Percentiles rank a stretch among this genome's conserved stretches.
phyloP scores from a whole-genome alignment of 352 stramenopile genomes.

The Lagenidium giganteum region DNA sequence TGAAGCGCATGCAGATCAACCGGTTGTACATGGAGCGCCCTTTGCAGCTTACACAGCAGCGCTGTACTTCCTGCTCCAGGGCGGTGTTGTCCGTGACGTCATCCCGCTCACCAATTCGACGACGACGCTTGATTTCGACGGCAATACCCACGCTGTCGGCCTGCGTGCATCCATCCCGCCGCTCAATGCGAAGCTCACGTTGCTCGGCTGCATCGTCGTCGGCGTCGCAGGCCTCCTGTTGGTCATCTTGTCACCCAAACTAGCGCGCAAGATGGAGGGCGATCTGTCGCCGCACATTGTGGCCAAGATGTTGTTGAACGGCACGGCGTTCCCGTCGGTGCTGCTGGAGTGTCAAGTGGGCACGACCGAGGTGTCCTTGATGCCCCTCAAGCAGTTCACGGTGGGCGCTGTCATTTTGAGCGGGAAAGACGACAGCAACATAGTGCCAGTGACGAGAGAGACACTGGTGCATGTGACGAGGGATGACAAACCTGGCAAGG shows the following conservation, averaged over 20 bases:
- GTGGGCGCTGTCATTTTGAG: no score
- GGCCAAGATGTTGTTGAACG: conserved; percentile 4
- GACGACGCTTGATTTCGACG: not conserved
- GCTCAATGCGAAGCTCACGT: conserved; percentile 2
- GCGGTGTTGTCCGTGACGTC: conserved; percentile 6
- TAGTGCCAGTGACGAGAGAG: no score
- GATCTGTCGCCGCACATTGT: no score
- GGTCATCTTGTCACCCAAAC: no score
- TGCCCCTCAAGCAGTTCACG: no score
- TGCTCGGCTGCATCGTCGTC: conserved; percentile 17
- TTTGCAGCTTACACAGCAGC: conserved; percentile 30
- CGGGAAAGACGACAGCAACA: no score
- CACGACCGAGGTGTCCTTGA: no score
- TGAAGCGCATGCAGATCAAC: conserved; percentile 19
- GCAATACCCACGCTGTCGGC: not conserved
- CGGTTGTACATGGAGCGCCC: conserved; percentile 34
- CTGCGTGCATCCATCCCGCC: not conserved
- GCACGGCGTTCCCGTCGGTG: not conserved
- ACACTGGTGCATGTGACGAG: no score
- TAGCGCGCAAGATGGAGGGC: no score
- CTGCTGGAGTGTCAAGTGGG: no score
- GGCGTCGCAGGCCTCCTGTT: conserved; percentile 3
- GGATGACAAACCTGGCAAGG: no score
- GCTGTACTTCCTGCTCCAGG: conserved; percentile 31
- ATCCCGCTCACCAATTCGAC: not conserved